Conservation (phyloP, 768 basidiomycete species). For the Cantharellus anzutake region DNA sequence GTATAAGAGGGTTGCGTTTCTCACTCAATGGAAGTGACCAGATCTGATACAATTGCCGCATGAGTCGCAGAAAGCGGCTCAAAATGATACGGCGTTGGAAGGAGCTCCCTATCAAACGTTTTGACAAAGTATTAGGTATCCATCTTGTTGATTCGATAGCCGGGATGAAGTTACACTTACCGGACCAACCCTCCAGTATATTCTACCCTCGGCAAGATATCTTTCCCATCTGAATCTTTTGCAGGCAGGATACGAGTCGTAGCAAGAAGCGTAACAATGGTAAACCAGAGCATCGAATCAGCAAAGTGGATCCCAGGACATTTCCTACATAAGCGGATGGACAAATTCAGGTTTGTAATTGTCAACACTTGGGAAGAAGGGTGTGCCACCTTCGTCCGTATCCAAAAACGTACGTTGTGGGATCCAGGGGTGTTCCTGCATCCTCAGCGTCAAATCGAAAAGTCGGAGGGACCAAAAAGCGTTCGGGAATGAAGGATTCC, state of each 20-base stretch:
- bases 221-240: background rate
- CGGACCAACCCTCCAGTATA: background rate
- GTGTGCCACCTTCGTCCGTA: background rate
- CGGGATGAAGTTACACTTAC: background rate
- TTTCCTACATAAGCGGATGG: background rate
- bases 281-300: background rate
- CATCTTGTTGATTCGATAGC: background rate
- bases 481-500: conserved; percentile 4
- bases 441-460: background rate
- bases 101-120: too few species aligned
- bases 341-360: background rate
- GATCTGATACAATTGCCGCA: too few species aligned
- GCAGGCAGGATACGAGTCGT: background rate
- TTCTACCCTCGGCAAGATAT: background rate
- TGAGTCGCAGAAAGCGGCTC: too few species aligned
- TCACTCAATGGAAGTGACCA: too few species aligned
- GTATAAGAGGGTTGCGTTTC: too few species aligned
- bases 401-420: background rate
- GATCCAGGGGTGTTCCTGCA: background rate
- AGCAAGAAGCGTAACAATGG: background rate
- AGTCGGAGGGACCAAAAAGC: background rate
- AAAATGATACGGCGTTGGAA: too few species aligned
- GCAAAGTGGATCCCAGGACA: background rate
- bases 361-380: background rate
- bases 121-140: too few species aligned